Conservation (phyloP, 1,284 basidiomycete genomes). For the Fomitopsis pinicola region DNA sequence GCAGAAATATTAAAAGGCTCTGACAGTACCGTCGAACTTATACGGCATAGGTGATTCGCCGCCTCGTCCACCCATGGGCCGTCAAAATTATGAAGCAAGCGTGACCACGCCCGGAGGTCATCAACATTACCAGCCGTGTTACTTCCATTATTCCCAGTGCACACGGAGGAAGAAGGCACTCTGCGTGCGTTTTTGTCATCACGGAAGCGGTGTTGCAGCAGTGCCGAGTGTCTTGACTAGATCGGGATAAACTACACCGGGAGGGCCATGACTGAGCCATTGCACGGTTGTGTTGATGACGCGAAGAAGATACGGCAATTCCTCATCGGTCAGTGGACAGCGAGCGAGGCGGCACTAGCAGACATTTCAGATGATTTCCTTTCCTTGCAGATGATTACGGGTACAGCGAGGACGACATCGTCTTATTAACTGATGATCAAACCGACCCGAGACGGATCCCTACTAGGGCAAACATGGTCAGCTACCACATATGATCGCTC, state of each 20-base stretch:
- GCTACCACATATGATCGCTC: not conserved
- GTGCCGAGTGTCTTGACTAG: constrained; percentile 30
- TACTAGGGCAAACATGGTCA: constrained; percentile 78
- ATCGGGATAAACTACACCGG: constrained; percentile 84
- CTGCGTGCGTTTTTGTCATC: constrained; percentile 44
- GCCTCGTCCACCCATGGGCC: constrained; percentile 52
- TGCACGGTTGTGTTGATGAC: constrained; percentile 88
- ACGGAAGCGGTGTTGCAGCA: not conserved
- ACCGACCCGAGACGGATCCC: constrained; percentile 61
- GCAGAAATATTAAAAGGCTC: too few relatives aligned
- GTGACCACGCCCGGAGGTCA: constrained; percentile 43
- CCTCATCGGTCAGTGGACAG: constrained; percentile 49
- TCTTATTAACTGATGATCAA: constrained; percentile 81
- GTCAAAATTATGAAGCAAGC: constrained; percentile 69
- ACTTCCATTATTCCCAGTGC: constrained; percentile 84
- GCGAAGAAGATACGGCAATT: constrained; percentile 75
- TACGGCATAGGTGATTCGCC: constrained; percentile 14
- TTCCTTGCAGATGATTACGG: constrained; percentile 48
- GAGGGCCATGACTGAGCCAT: constrained; percentile 40
- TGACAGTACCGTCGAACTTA: too few relatives aligned
- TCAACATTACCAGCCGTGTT: constrained; percentile 34
- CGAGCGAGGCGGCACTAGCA: not conserved
- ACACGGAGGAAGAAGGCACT: constrained; percentile 79
- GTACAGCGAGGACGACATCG: constrained; percentile 80
- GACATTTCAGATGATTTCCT: not conserved